Evolutionary conservation across 2,329 filamentous ascomycete species (phyloP), one percentile per base, ranked within the genome.

Genomic region (Beauveria rudraprayagi): DNA sequence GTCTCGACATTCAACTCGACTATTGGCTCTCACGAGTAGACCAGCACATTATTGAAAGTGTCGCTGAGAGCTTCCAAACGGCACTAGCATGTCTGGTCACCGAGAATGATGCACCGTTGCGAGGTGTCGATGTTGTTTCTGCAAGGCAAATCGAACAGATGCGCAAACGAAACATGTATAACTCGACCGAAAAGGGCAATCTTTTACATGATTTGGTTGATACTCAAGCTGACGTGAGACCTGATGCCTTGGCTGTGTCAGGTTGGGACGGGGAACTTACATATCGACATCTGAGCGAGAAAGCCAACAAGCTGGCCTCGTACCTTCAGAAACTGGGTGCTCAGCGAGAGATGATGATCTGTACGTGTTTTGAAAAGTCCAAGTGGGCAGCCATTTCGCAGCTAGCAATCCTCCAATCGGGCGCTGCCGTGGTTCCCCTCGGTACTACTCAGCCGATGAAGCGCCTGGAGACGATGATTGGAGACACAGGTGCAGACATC

Each of bases 351-450:
- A 24, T 4, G 17, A 54, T 43, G 37, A 48, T 60, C 34, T 48
- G 30, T 5, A 26, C 41, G 16, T 60, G 57, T 43, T 40, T 60
- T 8, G 47, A 53, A 40, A 60, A 60, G 47, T 60, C 46, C 10
- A 60, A 41, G 46, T 60, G 46, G 57, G 57, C 46, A 16, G 47
- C 52, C 1, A 28, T 60, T 3, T 28, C 57, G 14, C 52, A 53
- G 48, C 48, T 60, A 9, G 57, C 46, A 14, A 34, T 60, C n/a
- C 57, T 60, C 24, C 19, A 28, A 16, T 34, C 46, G 9, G 57
- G 47, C 5, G 56, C 24, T n/a, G 56, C 56, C 22, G 56, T 59
- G 16, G 46, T 50, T 34, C 56, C 56, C 37, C 26, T 59, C 7
- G 56, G 56, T 7, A 40, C 47, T 10, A 26, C 41, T 14, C 22